A percentile compares a stretch with the other conserved stretches of the same genome.
Conservation (phyloP, 305 asterid species). For the Nicotiana rustica region DNA sequence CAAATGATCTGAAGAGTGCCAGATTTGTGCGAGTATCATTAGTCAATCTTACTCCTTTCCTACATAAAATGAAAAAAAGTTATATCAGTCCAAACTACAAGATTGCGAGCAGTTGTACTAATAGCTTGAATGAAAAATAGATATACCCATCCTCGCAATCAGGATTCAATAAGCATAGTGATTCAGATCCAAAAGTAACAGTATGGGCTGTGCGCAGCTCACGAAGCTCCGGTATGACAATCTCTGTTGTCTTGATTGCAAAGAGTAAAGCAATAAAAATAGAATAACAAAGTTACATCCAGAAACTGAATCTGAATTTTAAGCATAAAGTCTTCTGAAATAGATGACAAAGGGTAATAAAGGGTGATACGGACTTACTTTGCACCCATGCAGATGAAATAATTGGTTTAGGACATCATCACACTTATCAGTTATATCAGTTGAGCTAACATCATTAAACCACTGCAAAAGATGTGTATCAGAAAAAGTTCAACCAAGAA, state of each 20-base stretch:
- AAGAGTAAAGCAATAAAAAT: conserved; percentile 15
- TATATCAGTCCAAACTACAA: conserved; percentile 6
- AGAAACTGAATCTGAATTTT: not conserved
- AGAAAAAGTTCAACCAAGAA: conserved; percentile 14
- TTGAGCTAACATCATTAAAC: conserved; percentile 90
- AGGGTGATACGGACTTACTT: conserved; percentile 54
- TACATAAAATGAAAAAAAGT: conserved; percentile 43
- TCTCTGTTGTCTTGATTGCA: conserved; percentile 72
- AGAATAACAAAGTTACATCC: conserved; percentile 26
- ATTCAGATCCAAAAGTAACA: conserved; percentile 89
- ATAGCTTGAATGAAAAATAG: conserved; percentile 34
- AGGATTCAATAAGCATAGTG: conserved; percentile 71
- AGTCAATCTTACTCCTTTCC: conserved; percentile 67
- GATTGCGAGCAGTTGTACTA: not conserved
- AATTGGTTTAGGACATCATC: conserved; percentile 77
- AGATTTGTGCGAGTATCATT: conserved; percentile 81
- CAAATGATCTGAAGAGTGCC: conserved; percentile 82
- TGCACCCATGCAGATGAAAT: conserved; percentile 74
- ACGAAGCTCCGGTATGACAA: conserved; percentile 85
- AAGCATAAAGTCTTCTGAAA: conserved; percentile 31
- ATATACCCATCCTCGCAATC: conserved; percentile 87
- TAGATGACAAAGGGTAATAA: conserved; percentile 29
- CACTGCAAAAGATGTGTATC: conserved; percentile 64
- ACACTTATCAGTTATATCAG: conserved; percentile 78
- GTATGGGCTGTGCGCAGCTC: conserved; percentile 90